Percentiles rank a stretch among this genome's conserved stretches.
phyloP scores from a whole-genome alignment of 805 yeast species.

The Kuraishia molischiana region DNA sequence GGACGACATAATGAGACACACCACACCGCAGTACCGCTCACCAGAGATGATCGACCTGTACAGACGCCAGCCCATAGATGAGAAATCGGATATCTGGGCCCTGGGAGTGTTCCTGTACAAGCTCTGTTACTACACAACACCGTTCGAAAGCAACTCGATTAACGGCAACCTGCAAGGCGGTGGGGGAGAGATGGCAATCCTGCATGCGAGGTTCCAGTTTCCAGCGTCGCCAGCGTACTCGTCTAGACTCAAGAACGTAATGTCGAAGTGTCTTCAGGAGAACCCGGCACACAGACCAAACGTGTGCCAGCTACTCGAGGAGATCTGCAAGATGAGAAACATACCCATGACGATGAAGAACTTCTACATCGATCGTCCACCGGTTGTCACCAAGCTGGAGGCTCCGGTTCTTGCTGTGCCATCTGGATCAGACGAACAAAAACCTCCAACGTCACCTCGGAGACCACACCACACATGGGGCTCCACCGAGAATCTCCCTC shows the following conservation, averaged over 20 bases:
- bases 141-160: constrained; percentile 48
- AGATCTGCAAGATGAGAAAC: constrained; percentile 52
- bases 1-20: constrained; percentile 65
- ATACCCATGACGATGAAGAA: constrained; percentile 30
- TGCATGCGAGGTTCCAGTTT: constrained; percentile 42
- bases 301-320: constrained; percentile 60
- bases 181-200: constrained; percentile 52
- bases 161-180: constrained; percentile 23
- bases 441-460: not conserved
- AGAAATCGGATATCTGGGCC: constrained; percentile 83
- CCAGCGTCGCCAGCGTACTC: constrained; percentile 52
- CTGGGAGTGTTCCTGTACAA: constrained; percentile 71
- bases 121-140: constrained; percentile 73
- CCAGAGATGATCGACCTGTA: constrained; percentile 79
- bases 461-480: not conserved
- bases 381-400: not conserved
- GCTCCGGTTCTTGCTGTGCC: not conserved
- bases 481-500: not conserved
- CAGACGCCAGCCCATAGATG: constrained; percentile 63
- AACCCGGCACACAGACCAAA: constrained; percentile 70
- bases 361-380: constrained; percentile 17
- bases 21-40: constrained; percentile 78
- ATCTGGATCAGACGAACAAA: no score
- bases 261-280: constrained; percentile 48
- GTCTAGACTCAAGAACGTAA: constrained; percentile 51